Percentiles rank a stretch among this genome's conserved stretches.
Evolutionary conservation across 106 monocot species (phyloP).

Genomic region (Platanthera zijinensis): DNA sequence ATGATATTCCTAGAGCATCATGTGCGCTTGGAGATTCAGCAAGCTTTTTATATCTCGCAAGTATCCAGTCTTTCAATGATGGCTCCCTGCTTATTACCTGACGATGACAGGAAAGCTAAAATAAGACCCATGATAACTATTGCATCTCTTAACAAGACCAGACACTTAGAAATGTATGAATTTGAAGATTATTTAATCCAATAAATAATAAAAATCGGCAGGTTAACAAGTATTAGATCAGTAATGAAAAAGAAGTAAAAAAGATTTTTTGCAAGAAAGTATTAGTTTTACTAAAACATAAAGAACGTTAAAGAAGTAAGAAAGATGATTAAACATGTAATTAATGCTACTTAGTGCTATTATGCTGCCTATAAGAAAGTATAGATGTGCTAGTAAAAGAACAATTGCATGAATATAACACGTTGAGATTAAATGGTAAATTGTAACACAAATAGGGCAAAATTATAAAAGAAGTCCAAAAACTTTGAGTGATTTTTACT

Average conservation of each 20-base stretch:
- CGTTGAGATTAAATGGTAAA: background rate
- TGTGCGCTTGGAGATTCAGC: constrained; percentile 21
- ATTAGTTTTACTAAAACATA: background rate
- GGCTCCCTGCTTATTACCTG: constrained; percentile 60
- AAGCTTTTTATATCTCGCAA: constrained; percentile 52
- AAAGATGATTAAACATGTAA: background rate
- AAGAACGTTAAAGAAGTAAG: background rate
- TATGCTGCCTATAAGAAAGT: background rate
- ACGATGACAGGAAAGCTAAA: background rate
- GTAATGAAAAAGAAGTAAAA: background rate
- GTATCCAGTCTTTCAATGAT: constrained; percentile 66
- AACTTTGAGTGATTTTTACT: too few relatives aligned
- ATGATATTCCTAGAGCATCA: constrained; percentile 34
- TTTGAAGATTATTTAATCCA: background rate
- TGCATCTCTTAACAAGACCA: background rate
- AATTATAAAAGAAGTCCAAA: background rate
- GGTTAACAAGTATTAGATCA: background rate
- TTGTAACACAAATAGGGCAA: background rate
- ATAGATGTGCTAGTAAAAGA: background rate
- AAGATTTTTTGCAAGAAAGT: background rate
- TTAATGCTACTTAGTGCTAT: background rate
- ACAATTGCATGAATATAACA: background rate
- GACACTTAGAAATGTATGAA: background rate
- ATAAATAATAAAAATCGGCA: background rate
- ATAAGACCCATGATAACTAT: background rate